phyloP scores from a whole-genome alignment of 2,329 filamentous ascomycete genomes.

The Trichoderma sp. region DNA sequence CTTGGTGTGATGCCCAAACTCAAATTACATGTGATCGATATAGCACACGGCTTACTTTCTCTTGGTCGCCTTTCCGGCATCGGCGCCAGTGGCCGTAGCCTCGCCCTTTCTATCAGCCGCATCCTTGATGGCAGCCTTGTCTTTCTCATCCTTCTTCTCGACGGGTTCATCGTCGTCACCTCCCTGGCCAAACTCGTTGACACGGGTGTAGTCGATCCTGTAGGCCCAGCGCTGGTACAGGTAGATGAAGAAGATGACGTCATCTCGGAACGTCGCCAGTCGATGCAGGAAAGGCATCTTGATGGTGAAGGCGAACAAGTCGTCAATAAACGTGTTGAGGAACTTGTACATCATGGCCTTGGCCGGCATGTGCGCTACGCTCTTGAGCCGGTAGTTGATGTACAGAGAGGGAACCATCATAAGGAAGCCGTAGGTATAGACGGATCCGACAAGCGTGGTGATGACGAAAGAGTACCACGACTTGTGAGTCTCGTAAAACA shows the following conservation, averaged over 20 bases:
- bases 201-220: slow-evolving; percentile 82
- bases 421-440: slow-evolving; percentile 97
- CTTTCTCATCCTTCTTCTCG: slow-evolving; percentile 21
- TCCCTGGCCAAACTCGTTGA: slow-evolving; percentile 98
- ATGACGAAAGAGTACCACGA: slow-evolving; percentile 98
- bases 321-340: slow-evolving; percentile 97
- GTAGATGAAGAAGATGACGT: slow-evolving; percentile 98
- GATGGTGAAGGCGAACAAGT: slow-evolving; percentile 97
- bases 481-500: slow-evolving; percentile 93
- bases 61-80: slow-evolving; percentile 45
- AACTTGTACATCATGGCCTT: slow-evolving; percentile 99
- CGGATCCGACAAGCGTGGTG: slow-evolving; percentile 87
- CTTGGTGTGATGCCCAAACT: not conserved
- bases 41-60: slow-evolving; percentile 34
- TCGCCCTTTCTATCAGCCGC: slow-evolving; percentile 38
- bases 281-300: slow-evolving; percentile 97
- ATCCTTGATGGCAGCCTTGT: slow-evolving; percentile 32
- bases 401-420: slow-evolving; percentile 99
- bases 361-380: slow-evolving; percentile 92
- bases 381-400: slow-evolving; percentile 98
- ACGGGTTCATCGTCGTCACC: slow-evolving; percentile 73
- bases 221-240: slow-evolving; percentile 93
- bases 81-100: slow-evolving; percentile 48
- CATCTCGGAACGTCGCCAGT: slow-evolving; percentile 86
- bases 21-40: not conserved